Evolutionary conservation across 371 early-diverging fungal species (phyloP).

Genomic region (Phascolomyces articulosus): DNA sequence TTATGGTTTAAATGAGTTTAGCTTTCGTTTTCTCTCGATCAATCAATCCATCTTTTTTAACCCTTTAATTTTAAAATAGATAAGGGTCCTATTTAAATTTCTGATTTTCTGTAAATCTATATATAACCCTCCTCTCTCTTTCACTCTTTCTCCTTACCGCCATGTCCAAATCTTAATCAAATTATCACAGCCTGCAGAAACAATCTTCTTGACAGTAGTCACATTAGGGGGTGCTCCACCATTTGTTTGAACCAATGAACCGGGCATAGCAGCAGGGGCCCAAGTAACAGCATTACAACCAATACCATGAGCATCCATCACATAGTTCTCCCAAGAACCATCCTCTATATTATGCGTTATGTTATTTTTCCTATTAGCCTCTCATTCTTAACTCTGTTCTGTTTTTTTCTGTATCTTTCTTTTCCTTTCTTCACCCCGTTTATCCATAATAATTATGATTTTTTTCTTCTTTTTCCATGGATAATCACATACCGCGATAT

Average conservation of each 20-base stretch:
- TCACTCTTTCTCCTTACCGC: constrained; percentile 36
- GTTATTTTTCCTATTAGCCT: background rate
- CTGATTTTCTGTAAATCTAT: too few species aligned
- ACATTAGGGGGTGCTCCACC: constrained; percentile 61
- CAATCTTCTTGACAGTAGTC: constrained; percentile 76
- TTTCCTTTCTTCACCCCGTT: background rate
- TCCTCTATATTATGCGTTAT: constrained; percentile 57
- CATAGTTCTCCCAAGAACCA: constrained; percentile 76
- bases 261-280: constrained; percentile 91
- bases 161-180: constrained; percentile 92
- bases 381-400: background rate
- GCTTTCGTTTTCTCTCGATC: background rate
- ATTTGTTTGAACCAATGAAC: constrained; percentile 74
- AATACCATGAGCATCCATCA: constrained; percentile 89
- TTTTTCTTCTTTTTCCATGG: constrained; percentile 19
- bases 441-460: background rate
- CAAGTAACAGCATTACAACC: constrained; percentile 95
- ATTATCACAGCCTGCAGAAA: constrained; percentile 96
- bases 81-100: too few species aligned
- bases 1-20: background rate
- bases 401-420: background rate
- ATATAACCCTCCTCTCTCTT: background rate
- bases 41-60: constrained; percentile 7
- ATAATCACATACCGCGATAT: constrained; percentile 86
- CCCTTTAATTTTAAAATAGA: background rate